Conservation (phyloP, 2,329 filamentous ascomycete species). For the Fusarium miscanthi region DNA sequence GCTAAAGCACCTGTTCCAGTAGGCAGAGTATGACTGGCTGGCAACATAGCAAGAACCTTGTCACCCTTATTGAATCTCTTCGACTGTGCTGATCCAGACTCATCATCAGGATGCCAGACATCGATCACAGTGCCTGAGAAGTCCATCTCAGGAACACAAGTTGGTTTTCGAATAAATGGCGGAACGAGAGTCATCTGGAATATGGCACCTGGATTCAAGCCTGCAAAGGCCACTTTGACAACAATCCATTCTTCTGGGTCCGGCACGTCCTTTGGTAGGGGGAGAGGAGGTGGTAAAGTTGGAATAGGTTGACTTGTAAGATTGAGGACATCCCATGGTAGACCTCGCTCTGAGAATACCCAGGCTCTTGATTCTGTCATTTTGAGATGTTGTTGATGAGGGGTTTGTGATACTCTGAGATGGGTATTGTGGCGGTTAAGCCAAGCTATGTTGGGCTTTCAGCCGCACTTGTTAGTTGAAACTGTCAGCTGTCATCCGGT, state of each 20-base stretch:
- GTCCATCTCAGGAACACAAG: constrained; percentile 56
- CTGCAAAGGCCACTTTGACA: constrained; percentile 55
- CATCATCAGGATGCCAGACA: constrained; percentile 47
- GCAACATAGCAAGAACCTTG: constrained; percentile 2
- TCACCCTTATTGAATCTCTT: constrained; percentile 6
- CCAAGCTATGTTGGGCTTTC: background rate
- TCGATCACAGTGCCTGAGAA: constrained; percentile 55
- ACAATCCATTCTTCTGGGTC: constrained; percentile 52
- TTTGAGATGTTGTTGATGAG: background rate
- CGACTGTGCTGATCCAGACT: constrained; percentile 7
- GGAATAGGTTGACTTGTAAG: background rate
- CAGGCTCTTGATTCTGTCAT: constrained; percentile 1
- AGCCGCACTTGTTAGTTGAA: background rate
- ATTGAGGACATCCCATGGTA: constrained; percentile 1
- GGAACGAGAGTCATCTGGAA: constrained; percentile 57
- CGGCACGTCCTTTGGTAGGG: constrained; percentile 45
- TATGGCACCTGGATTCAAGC: constrained; percentile 58
- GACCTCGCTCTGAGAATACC: constrained; percentile 1
- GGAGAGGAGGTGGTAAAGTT: constrained; percentile 20
- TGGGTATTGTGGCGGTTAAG: background rate
- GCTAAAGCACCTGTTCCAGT: constrained; percentile 53
- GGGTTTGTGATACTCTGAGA: background rate
- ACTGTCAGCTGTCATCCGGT: background rate
- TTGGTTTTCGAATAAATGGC: constrained; percentile 50
- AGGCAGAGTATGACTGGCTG: constrained; percentile 2